phyloP scores from a whole-genome alignment of 2,329 filamentous ascomycete species.

The Epicoccum sorghinum region DNA sequence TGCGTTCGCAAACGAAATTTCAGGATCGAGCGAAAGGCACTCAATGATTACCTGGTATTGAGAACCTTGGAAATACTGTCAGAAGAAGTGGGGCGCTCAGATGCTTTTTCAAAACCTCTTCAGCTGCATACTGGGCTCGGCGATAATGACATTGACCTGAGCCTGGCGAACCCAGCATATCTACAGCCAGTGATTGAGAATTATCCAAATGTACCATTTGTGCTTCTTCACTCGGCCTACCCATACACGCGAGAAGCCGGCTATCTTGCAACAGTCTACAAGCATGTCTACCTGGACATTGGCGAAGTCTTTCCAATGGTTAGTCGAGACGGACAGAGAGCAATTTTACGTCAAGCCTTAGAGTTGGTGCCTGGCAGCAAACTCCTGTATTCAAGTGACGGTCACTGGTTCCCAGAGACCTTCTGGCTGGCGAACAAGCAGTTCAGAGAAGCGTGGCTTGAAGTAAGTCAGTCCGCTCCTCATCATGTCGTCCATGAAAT shows the following conservation, averaged over 20 bases:
- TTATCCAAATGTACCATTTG: constrained; percentile 73
- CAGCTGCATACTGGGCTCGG: constrained; percentile 86
- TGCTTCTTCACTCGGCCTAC: constrained; percentile 81
- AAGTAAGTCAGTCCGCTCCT: constrained; percentile 52
- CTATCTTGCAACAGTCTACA: constrained; percentile 77
- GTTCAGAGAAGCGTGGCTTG: constrained; percentile 72
- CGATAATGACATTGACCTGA: constrained; percentile 76
- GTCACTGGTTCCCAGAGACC: constrained; percentile 79
- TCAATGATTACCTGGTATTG: constrained; percentile 75
- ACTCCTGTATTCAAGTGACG: constrained; percentile 80
- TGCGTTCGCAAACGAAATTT: constrained; percentile 50
- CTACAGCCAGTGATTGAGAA: constrained; percentile 74
- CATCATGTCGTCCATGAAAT: too few species aligned
- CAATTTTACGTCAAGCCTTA: constrained; percentile 71
- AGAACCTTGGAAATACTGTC: constrained; percentile 65
- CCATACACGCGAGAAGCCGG: constrained; percentile 80
- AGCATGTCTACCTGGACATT: constrained; percentile 82
- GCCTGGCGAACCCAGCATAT: constrained; percentile 74
- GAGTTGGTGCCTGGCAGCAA: constrained; percentile 78
- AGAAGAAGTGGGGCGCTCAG: constrained; percentile 40
- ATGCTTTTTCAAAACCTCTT: constrained; percentile 67
- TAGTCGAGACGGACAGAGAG: constrained; percentile 76
- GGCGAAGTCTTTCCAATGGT: constrained; percentile 82
- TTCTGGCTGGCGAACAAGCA: constrained; percentile 76
- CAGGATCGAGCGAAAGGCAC: constrained; percentile 65